Percentiles rank a stretch among this genome's conserved stretches.
Evolutionary conservation across 2,329 filamentous ascomycete genomes (phyloP).

Genomic region (Xylaria digitata): DNA sequence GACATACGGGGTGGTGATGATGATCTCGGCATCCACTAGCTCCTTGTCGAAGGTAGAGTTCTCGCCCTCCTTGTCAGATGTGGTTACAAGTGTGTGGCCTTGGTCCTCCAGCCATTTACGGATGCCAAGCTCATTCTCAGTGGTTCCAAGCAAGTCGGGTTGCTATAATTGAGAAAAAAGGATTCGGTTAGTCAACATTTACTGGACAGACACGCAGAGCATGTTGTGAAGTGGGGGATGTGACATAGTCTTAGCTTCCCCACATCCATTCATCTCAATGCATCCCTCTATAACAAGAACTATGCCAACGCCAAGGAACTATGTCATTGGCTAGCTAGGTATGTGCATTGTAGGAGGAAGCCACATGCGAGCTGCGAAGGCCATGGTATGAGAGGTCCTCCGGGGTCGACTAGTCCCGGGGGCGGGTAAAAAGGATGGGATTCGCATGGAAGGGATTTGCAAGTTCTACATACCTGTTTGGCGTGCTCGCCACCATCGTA

Average conservation of each 20-base stretch:
- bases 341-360: constrained; percentile 17
- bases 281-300: constrained; percentile 32
- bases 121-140: constrained; percentile 97
- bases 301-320: constrained; percentile 13
- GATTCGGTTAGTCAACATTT: constrained; percentile 38
- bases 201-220: neutral
- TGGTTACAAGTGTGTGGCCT: constrained; percentile 96
- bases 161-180: constrained; percentile 58
- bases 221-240: constrained; percentile 33
- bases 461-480: constrained; percentile 71
- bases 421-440: constrained; percentile 14
- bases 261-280: constrained; percentile 35
- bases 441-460: constrained; percentile 4
- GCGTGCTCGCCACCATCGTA: constrained; percentile 94
- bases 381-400: neutral
- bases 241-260: constrained; percentile 39
- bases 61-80: constrained; percentile 96
- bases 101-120: constrained; percentile 98
- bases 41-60: constrained; percentile 95
- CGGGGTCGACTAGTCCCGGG: constrained; percentile 11
- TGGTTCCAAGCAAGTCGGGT: constrained; percentile 90
- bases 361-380: constrained; percentile 19
- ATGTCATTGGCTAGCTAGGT: constrained; percentile 32
- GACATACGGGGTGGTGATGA: constrained; percentile 94
- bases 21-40: constrained; percentile 95